phyloP scores from a whole-genome alignment of 768 basidiomycete genomes.

The Pleurotus tuoliensis region DNA sequence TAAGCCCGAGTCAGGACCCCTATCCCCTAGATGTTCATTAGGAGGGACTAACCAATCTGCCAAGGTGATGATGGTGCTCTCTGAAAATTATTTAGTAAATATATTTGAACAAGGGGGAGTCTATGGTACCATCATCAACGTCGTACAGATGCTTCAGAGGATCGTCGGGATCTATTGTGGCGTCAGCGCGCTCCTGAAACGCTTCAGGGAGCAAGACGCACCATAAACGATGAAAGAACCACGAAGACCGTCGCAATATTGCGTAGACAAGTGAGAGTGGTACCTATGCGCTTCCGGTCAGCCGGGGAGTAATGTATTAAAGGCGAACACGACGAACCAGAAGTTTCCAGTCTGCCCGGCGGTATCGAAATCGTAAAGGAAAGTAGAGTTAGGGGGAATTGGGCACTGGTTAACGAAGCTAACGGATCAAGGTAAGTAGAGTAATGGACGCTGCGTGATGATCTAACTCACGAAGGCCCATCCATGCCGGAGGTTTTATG shows the following conservation, averaged over 20 bases:
- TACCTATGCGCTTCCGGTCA: conserved; percentile 32
- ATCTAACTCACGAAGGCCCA: conserved; percentile 28
- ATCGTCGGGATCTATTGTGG: conserved; percentile 29
- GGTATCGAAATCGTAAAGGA: conserved; percentile 32
- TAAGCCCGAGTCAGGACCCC: background rate
- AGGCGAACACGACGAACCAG: conserved; percentile 19
- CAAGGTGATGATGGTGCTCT: conserved; percentile 30
- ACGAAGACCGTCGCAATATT: conserved; percentile 47
- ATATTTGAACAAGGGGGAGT: no score
- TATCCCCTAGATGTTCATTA: background rate
- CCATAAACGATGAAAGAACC: conserved; percentile 26
- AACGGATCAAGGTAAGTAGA: background rate
- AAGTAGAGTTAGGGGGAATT: conserved; percentile 32
- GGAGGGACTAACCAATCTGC: conserved; percentile 22
- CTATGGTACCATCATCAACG: conserved; percentile 30
- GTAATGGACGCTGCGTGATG: conserved; percentile 12
- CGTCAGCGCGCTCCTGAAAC: background rate
- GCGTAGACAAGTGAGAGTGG: conserved; percentile 42
- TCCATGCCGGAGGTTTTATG: conserved; percentile 31
- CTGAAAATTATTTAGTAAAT: conserved; percentile 11
- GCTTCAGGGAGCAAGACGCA: conserved; percentile 10
- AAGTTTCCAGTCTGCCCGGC: conserved; percentile 30
- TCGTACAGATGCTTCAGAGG: conserved; percentile 33
- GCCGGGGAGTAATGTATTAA: no score
- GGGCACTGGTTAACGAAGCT: conserved; percentile 48